Percentiles rank a stretch among this genome's conserved stretches.
phyloP scores from a whole-genome alignment of 148 eudicot genomes.

The Cornus kousa region DNA sequence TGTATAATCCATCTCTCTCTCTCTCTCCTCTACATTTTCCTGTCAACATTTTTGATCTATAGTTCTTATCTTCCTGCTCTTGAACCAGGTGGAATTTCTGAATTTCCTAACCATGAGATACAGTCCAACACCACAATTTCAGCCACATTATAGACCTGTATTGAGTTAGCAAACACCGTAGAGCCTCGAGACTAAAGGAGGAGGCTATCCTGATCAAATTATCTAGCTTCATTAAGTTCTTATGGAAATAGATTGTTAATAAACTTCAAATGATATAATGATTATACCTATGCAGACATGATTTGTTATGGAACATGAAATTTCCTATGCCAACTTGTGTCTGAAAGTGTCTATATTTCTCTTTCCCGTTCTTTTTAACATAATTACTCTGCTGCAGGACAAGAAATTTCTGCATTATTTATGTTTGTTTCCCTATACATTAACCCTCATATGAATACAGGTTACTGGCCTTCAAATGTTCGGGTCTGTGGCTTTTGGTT shows the following conservation, averaged over 20 bases:
- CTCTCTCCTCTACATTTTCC: background rate
- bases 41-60: background rate
- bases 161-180: background rate
- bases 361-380: background rate
- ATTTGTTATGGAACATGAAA: background rate
- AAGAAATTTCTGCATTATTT: background rate
- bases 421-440: background rate
- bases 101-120: background rate
- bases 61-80: background rate
- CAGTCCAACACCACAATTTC: background rate
- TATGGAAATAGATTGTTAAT: background rate
- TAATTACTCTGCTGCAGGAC: background rate
- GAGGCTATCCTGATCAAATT: background rate
- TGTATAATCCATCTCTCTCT: background rate
- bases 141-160: background rate
- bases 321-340: background rate
- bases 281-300: background rate
- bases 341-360: slow-evolving; percentile 1
- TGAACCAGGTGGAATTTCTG: background rate
- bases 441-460: slow-evolving; percentile 23
- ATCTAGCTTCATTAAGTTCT: background rate
- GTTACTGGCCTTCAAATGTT: slow-evolving; percentile 86
- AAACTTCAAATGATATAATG: background rate
- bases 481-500: slow-evolving; percentile 93
- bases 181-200: background rate